These are phyloP conservation scores for Protomyces macrosporus DNA, from an alignment of 1,139 yeast species.

Conservation along the genomic window DNA sequence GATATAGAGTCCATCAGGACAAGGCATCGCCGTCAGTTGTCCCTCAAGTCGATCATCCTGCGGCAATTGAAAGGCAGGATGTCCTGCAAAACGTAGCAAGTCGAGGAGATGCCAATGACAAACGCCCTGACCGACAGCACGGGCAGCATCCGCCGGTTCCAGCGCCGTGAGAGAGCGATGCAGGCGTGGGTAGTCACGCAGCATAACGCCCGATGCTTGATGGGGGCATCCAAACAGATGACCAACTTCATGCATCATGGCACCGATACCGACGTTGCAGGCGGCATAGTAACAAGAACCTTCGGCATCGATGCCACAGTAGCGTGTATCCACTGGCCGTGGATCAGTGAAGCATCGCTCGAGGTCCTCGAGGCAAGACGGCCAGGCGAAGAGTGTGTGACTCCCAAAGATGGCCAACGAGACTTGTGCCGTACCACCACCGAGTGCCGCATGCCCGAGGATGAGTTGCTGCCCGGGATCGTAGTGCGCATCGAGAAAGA, in stretches of 20 bases:
- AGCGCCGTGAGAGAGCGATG: constrained; percentile 76
- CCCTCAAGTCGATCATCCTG: constrained; percentile 37
- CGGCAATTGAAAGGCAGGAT: constrained; percentile 72
- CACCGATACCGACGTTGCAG: constrained; percentile 81
- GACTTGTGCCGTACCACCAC: constrained; percentile 71
- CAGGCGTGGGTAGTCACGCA: constrained; percentile 74
- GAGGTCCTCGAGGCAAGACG: constrained; percentile 64
- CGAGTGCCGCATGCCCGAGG: constrained; percentile 87
- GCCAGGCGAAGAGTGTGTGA: constrained; percentile 90
- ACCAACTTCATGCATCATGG: constrained; percentile 93
- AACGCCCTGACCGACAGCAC: constrained; percentile 58
- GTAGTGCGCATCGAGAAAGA: constrained; percentile 81
- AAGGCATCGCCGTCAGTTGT: constrained; percentile 33
- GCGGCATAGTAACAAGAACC: constrained; percentile 87
- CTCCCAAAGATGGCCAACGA: constrained; percentile 86
- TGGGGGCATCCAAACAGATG: constrained; percentile 89
- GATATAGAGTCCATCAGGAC: constrained; percentile 46
- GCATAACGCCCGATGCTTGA: constrained; percentile 83
- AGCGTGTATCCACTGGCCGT: constrained; percentile 54
- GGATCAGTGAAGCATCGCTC: constrained; percentile 63
- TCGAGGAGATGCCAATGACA: constrained; percentile 89
- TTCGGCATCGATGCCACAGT: constrained; percentile 82
- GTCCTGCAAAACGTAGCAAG: constrained; percentile 66
- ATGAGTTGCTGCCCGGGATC: constrained; percentile 57
- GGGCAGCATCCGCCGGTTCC: constrained; percentile 53